A percentile compares a stretch with the other conserved stretches of the same genome.
phyloP scores from a whole-genome alignment of 2,329 filamentous ascomycete genomes.

The Dryadomyces quercivorus region DNA sequence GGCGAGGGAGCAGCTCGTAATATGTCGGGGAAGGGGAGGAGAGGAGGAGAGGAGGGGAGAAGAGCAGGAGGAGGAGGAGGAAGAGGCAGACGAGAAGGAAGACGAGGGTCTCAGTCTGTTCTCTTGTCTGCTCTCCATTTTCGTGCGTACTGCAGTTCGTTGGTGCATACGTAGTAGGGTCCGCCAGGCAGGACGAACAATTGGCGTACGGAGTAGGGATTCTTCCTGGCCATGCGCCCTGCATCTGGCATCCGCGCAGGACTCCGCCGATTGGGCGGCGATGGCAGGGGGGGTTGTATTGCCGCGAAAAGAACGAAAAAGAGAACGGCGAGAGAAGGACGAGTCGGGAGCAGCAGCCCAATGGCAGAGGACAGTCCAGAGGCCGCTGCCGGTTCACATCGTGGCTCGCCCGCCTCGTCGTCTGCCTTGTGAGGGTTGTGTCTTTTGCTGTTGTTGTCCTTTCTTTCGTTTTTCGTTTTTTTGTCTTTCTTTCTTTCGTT shows the following conservation, averaged over 20 bases:
- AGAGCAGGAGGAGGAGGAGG: not conserved
- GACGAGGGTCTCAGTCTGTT: not conserved
- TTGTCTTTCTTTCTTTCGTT: not conserved
- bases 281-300: not conserved
- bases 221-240: not conserved
- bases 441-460: not conserved
- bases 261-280: not conserved
- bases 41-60: no score
- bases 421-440: not conserved
- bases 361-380: not conserved
- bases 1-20: not conserved
- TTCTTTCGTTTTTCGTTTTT: no score
- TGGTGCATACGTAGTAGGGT: not conserved
- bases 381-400: not conserved
- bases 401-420: not conserved
- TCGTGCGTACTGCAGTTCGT: not conserved
- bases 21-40: not conserved
- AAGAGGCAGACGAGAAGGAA: not conserved
- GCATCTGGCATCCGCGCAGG: not conserved
- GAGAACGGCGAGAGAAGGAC: not conserved
- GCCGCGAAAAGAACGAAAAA: not conserved
- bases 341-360: not conserved
- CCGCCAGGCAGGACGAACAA: not conserved
- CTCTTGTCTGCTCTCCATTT: not conserved
- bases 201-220: not conserved